These are phyloP conservation scores for Simplicillium aogashimaense DNA, from an alignment of 2,329 filamentous ascomycete genomes.

Conservation along the genomic window DNA sequence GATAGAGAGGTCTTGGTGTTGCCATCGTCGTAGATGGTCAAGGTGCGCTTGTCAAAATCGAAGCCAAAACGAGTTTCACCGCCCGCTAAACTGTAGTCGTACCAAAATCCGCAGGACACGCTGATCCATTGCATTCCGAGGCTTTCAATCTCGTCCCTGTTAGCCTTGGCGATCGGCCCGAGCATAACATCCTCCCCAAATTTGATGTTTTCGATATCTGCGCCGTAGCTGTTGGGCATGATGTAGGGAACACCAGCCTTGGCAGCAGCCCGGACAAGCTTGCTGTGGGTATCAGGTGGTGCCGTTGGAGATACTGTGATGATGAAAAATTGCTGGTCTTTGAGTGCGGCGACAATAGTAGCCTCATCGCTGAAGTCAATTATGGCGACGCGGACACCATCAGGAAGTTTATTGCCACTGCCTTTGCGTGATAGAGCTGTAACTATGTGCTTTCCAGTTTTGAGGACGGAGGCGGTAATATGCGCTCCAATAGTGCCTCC, in stretches of 20 bases:
- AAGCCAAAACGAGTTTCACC: conserved; percentile 31
- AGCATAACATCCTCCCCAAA: conserved; percentile 18
- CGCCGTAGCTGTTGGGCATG: conserved; percentile 45
- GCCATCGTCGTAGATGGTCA: conserved; percentile 46
- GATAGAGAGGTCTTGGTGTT: conserved; percentile 37
- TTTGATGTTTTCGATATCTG: conserved; percentile 32
- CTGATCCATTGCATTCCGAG: conserved; percentile 32
- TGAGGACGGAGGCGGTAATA: conserved; percentile 25
- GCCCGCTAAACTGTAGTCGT: conserved; percentile 36
- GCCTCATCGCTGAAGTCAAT: conserved; percentile 34
- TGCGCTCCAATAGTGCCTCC: conserved; percentile 23
- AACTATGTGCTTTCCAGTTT: conserved; percentile 32
- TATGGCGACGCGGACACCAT: conserved; percentile 26
- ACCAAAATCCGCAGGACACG: conserved; percentile 45
- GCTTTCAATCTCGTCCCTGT: conserved; percentile 24
- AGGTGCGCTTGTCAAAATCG: conserved; percentile 28
- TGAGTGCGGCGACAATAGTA: conserved; percentile 37
- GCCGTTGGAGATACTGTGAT: conserved; percentile 39
- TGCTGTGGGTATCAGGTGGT: conserved; percentile 32
- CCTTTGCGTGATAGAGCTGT: conserved; percentile 33
- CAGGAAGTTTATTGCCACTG: conserved; percentile 30
- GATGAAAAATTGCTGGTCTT: conserved; percentile 45
- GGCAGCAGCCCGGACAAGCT: conserved; percentile 43
- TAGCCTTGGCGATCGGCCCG: background rate
- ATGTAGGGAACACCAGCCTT: conserved; percentile 44